These are phyloP conservation scores for Trichoderma sp. DNA, from an alignment of 2,329 filamentous ascomycete species.

Conservation along the genomic window DNA sequence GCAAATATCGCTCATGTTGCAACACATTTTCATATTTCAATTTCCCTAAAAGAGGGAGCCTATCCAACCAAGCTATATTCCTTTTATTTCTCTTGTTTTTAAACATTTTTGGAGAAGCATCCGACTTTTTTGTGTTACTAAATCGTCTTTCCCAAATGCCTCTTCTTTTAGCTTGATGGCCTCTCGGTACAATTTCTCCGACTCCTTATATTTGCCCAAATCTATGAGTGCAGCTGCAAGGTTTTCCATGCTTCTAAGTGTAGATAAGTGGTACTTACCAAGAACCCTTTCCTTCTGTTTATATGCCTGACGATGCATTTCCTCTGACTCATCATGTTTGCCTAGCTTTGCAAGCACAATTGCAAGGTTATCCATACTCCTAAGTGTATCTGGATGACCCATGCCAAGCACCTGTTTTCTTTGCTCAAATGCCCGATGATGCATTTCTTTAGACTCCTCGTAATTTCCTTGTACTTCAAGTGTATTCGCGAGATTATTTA, in stretches of 20 bases:
- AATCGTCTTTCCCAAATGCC: neutral
- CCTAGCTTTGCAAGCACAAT: neutral
- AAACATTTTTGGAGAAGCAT: too few relatives aligned
- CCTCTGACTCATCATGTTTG: neutral
- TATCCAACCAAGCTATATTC: too few relatives aligned
- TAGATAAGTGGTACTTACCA: neutral
- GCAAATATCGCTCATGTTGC: too few relatives aligned
- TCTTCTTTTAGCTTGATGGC: neutral
- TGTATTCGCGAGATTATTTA: neutral
- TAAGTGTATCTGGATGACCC: neutral
- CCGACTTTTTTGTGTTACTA: neutral
- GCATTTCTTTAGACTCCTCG: neutral
- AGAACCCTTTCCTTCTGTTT: neutral
- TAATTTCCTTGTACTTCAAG: neutral
- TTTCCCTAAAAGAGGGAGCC: too few relatives aligned
- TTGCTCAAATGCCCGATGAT: neutral
- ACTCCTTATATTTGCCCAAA: neutral
- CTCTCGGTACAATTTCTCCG: neutral
- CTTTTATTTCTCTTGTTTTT: too few relatives aligned
- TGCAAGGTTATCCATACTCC: neutral
- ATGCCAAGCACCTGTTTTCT: neutral
- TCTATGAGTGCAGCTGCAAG: neutral
- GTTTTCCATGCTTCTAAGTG: neutral
- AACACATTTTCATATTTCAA: too few relatives aligned
- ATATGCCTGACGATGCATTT: neutral